A percentile compares a stretch with the other conserved stretches of the same genome.
Conservation (phyloP, 2,329 filamentous ascomycete genomes). For the Drechslerella coelobrocha region DNA sequence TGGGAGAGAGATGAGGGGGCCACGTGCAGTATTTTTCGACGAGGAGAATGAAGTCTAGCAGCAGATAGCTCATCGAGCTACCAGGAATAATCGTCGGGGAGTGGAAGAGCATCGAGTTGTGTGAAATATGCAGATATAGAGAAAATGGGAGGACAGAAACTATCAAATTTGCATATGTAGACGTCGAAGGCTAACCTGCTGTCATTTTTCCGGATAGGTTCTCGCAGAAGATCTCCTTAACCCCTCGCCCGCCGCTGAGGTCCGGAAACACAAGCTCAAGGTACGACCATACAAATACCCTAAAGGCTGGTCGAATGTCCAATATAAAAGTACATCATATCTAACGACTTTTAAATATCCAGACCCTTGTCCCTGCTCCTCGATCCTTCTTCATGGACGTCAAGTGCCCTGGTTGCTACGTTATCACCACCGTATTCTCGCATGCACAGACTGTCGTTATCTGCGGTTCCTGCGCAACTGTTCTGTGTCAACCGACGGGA, state of each 20-base stretch:
- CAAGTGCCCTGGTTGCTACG: conserved; percentile 99
- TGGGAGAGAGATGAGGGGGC: conserved; percentile 20
- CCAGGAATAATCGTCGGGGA: too few relatives aligned
- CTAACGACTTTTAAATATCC: conserved; percentile 47
- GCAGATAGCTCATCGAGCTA: too few relatives aligned
- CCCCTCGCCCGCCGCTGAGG: conserved; percentile 96
- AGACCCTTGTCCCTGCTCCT: conserved; percentile 93
- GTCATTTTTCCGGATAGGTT: conserved; percentile 70
- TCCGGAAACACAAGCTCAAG: conserved; percentile 99
- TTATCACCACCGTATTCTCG: conserved; percentile 99
- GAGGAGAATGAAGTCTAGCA: conserved; percentile 19
- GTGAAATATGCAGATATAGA: background rate
- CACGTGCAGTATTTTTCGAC: conserved; percentile 17
- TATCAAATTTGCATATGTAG: conserved; percentile 12
- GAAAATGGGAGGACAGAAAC: background rate
- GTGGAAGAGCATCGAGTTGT: background rate
- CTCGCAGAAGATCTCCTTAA: conserved; percentile 99
- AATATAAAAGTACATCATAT: conserved; percentile 25
- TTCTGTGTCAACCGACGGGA: conserved; percentile 99
- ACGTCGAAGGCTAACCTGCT: conserved; percentile 17
- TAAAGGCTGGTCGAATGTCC: background rate
- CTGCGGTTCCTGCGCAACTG: conserved; percentile 99
- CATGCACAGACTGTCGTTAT: conserved; percentile 99
- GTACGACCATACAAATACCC: conserved; percentile 64
- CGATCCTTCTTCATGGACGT: conserved; percentile 99